Evolutionary conservation across 805 yeast genomes (phyloP).

Genomic region (Crinitomyces ghanaensis): DNA sequence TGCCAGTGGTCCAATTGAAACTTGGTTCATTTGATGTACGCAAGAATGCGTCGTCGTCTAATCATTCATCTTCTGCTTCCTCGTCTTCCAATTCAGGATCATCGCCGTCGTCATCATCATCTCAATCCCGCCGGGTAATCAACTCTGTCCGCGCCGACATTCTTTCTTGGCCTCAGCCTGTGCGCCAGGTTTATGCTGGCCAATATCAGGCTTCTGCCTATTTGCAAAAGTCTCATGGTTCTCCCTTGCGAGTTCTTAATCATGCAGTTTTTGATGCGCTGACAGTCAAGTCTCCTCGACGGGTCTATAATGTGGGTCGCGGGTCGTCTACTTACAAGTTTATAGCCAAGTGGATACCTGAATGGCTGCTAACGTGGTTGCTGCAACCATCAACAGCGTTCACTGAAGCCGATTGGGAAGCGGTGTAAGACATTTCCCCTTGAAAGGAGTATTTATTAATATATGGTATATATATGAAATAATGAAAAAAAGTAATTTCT

Average conservation of each 20-base stretch:
- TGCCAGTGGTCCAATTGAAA: conserved; percentile 34
- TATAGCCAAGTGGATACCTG: conserved; percentile 21
- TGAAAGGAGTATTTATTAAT: not conserved
- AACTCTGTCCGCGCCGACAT: conserved; percentile 29
- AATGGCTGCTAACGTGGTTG: conserved; percentile 26
- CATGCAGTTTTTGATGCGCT: conserved; percentile 24
- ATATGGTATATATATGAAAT: not conserved
- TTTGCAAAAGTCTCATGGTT: conserved; percentile 23
- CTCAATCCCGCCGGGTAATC: conserved; percentile 23
- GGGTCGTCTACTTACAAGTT: conserved; percentile 24
- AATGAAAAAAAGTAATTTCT: not conserved
- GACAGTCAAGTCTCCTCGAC: conserved; percentile 17
- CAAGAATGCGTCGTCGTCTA: too few species aligned
- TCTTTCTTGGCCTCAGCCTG: conserved; percentile 31
- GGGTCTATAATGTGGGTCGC: conserved; percentile 25
- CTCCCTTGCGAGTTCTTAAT: conserved; percentile 22
- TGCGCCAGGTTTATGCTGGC: conserved; percentile 27
- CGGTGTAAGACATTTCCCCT: conserved; percentile 5
- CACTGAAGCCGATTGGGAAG: conserved; percentile 16
- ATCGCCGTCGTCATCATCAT: conserved; percentile 23
- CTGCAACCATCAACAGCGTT: conserved; percentile 21
- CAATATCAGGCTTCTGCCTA: conserved; percentile 24
- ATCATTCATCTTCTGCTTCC: too few species aligned
- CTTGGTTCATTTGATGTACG: conserved; percentile 38
- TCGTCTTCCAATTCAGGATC: too few species aligned